Conservation (phyloP, 176 grass and related monocot species). For the Bolboschoenus planiculmis region DNA sequence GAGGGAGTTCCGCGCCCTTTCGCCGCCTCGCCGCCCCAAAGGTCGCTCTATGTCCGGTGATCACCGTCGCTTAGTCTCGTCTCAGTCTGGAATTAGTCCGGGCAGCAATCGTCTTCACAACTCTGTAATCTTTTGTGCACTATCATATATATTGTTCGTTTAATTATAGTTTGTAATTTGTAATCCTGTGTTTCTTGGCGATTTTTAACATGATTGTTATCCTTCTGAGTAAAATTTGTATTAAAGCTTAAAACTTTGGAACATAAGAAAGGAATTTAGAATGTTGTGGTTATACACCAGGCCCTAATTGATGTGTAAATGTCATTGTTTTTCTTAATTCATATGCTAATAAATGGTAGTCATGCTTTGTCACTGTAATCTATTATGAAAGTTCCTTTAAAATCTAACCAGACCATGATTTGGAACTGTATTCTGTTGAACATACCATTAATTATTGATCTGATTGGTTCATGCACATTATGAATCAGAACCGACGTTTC, state of each 20-base stretch:
- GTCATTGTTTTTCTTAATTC: background rate
- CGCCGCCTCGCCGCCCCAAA: background rate
- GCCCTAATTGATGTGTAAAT: background rate
- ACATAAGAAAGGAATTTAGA: background rate
- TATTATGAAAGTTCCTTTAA: background rate
- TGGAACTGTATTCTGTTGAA: background rate
- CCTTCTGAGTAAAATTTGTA: background rate
- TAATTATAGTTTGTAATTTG: background rate
- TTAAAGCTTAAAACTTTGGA: background rate
- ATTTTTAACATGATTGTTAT: background rate
- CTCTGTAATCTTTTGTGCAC: constrained; percentile 1
- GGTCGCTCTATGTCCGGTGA: background rate
- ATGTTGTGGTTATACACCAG: background rate
- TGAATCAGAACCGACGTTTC: background rate
- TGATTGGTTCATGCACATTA: background rate
- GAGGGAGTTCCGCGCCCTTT: background rate
- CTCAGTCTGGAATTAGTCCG: background rate
- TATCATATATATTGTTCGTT: background rate
- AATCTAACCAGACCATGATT: background rate
- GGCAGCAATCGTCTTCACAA: constrained; percentile 8
- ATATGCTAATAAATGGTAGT: background rate
- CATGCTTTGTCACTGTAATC: background rate
- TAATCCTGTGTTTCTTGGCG: background rate
- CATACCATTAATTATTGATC: background rate
- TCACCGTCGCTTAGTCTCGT: background rate